Percentiles rank a stretch among this genome's conserved stretches.
phyloP scores from a whole-genome alignment of 2,329 filamentous ascomycete genomes.

The Paradendryphiella salina region DNA sequence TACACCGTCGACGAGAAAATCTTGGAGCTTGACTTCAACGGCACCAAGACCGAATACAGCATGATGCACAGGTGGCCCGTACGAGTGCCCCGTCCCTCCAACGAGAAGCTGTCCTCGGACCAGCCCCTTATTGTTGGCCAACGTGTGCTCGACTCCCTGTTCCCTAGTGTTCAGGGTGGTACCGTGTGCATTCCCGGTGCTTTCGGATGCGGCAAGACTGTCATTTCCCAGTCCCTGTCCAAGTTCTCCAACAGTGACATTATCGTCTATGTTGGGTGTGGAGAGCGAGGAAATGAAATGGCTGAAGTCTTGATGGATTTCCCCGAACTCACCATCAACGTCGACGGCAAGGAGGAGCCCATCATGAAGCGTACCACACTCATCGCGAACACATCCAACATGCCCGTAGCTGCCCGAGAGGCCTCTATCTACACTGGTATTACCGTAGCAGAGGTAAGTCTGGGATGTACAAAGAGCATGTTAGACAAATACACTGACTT shows the following conservation, averaged over 20 bases:
- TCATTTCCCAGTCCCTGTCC: slow-evolving; percentile 97
- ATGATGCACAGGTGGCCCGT: slow-evolving; percentile 99
- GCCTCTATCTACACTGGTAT: slow-evolving; percentile 98
- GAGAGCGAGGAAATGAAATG: slow-evolving; percentile 99
- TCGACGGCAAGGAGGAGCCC: slow-evolving; percentile 92
- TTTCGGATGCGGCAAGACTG: slow-evolving; percentile 98
- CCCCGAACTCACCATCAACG: slow-evolving; percentile 92
- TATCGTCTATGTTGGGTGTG: slow-evolving; percentile 92
- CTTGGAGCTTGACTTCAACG: slow-evolving; percentile 94
- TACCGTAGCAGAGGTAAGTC: slow-evolving; percentile 67
- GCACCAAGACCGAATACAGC: slow-evolving; percentile 87
- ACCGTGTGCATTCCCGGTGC: slow-evolving; percentile 97
- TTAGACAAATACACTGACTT: too few relatives aligned
- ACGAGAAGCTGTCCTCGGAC: slow-evolving; percentile 87
- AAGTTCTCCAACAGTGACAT: slow-evolving; percentile 99
- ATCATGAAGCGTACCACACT: slow-evolving; percentile 99
- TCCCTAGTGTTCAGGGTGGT: slow-evolving; percentile 94
- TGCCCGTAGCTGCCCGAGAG: slow-evolving; percentile 97
- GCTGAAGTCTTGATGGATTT: slow-evolving; percentile 99
- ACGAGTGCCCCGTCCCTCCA: slow-evolving; percentile 88
- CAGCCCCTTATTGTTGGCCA: slow-evolving; percentile 95
- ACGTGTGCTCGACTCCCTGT: slow-evolving; percentile 92
- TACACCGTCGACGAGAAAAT: slow-evolving; percentile 96
- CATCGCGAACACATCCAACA: slow-evolving; percentile 99
- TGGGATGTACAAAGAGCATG: too few relatives aligned